Evolutionary conservation across 2,329 filamentous ascomycete species (phyloP), one percentile per base, ranked within the genome.

Genomic region (Talaromyces islandicus): DNA sequence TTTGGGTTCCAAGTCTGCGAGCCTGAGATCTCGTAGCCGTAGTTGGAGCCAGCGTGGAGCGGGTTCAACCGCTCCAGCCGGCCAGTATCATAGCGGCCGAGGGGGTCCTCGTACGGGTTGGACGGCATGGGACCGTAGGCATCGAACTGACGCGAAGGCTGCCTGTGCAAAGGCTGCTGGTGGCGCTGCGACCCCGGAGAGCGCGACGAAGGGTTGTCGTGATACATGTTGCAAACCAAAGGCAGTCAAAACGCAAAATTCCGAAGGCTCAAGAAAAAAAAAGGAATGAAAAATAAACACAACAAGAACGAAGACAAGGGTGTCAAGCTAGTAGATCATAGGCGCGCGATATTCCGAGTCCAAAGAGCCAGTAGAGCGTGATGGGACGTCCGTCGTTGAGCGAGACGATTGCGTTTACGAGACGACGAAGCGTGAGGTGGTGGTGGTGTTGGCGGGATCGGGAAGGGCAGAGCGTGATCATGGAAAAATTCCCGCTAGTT

Each of bases 1-100:
- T 83, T 85, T 57, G 91, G 87, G 72, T 87, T 90, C 92, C 92
- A 96, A 21, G 88, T 87, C 70, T 91, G 88, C n/a, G 83, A 81
- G n/a, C 78, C 76, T 61, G 80, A 78, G 71, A 86, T 85, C 69
- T 92, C 90, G 67, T 92, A 89, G 60, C 81, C 83, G 64, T 90
- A 88, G 57, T 79, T 79, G 60, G 81, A 85, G 60, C 78, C 80
- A 64, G 81, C 80, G 68, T 81, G 81, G 70, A 80, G 84, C 67
- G 83, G 80, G 67, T 82, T 84, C 66, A 80, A 80, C 73, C 80
- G 86, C 75, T 80, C 89, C 76, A 76, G 71, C 43, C 78, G 75
- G 59, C 69, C 80, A 71, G 80, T 78, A 73, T 82, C 85, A 75
- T 80, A 86, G 68, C 78, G 80, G 54, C 81, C 76, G 69, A 81